Conservation (phyloP, 441 rosid species). For the Arabidopsis lyrata region DNA sequence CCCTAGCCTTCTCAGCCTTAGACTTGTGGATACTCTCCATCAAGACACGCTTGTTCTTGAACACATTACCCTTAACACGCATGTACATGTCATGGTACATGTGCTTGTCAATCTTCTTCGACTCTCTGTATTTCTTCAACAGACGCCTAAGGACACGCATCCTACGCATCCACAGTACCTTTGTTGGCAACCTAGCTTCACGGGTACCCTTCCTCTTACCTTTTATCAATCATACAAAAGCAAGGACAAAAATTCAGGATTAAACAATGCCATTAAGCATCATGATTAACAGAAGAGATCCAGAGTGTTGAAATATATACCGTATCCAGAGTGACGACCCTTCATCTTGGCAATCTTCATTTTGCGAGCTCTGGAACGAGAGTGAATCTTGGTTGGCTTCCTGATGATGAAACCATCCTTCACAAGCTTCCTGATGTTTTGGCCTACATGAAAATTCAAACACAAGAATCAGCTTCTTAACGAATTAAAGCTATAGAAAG, state of each 20-base stretch:
- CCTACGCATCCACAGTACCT: slow-evolving; percentile 59
- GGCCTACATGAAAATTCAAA: slow-evolving; percentile 47
- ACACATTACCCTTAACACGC: slow-evolving; percentile 89
- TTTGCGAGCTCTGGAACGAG: slow-evolving; percentile 52
- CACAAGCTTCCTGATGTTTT: slow-evolving; percentile 63
- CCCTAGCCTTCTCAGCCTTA: slow-evolving; percentile 60
- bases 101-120: slow-evolving; percentile 65
- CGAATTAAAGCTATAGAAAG: background rate
- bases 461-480: background rate
- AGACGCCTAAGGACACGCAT: slow-evolving; percentile 70
- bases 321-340: slow-evolving; percentile 61
- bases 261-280: background rate
- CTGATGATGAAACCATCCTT: slow-evolving; percentile 63
- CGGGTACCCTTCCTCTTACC: slow-evolving; percentile 56
- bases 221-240: background rate
- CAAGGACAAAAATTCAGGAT: background rate
- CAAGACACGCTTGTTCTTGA: slow-evolving; percentile 68
- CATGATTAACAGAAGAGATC: too few relatives aligned
- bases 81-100: slow-evolving; percentile 94
- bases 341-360: slow-evolving; percentile 55
- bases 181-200: slow-evolving; percentile 53
- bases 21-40: slow-evolving; percentile 65
- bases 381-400: slow-evolving; percentile 62
- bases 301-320: slow-evolving; percentile 33
- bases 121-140: slow-evolving; percentile 62